A percentile compares a stretch with the other conserved stretches of the same genome.
Conservation (phyloP, 2,329 filamentous ascomycete species). For the Hymenoscyphus fructigenus region DNA sequence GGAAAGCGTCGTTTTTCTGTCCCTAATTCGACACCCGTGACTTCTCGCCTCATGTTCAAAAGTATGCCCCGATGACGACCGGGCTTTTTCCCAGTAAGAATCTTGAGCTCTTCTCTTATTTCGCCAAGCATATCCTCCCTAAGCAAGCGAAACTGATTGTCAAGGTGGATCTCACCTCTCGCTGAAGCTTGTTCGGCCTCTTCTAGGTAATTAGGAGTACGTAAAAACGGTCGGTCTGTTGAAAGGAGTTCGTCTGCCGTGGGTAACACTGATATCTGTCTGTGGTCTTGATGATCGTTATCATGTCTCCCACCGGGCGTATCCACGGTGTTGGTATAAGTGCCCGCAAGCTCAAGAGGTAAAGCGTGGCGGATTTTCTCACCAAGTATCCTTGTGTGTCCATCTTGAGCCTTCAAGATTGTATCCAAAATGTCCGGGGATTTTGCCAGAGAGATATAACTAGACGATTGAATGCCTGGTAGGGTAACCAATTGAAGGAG, state of each 20-base stretch:
- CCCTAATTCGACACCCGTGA: conserved; percentile 38
- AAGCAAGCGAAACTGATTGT: conserved; percentile 70
- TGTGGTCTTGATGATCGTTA: conserved; percentile 66
- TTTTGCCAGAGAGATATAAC: conserved; percentile 33
- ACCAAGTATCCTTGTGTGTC: conserved; percentile 34
- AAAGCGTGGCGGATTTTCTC: conserved; percentile 43
- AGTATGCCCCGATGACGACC: conserved; percentile 41
- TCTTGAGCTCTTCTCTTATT: conserved; percentile 59
- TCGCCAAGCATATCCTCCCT: conserved; percentile 70
- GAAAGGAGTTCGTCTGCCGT: conserved; percentile 64
- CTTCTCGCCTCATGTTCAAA: conserved; percentile 40
- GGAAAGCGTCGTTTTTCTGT: conserved; percentile 31
- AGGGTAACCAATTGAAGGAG: conserved; percentile 45
- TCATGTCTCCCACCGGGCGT: conserved; percentile 68
- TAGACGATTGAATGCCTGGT: conserved; percentile 25
- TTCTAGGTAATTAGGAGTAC: conserved; percentile 49
- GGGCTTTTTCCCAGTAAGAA: conserved; percentile 49
- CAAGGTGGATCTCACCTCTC: conserved; percentile 54
- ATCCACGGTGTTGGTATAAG: conserved; percentile 11
- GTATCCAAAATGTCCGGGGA: conserved; percentile 30
- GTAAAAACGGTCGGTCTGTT: conserved; percentile 53
- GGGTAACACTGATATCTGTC: conserved; percentile 61
- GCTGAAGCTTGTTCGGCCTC: conserved; percentile 36
- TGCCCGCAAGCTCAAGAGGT: conserved; percentile 21
- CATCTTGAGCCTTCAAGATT: conserved; percentile 24